Base-by-base conservation (phyloP, 2,329 filamentous ascomycete species). In the Ilyonectria robusta region DNA sequence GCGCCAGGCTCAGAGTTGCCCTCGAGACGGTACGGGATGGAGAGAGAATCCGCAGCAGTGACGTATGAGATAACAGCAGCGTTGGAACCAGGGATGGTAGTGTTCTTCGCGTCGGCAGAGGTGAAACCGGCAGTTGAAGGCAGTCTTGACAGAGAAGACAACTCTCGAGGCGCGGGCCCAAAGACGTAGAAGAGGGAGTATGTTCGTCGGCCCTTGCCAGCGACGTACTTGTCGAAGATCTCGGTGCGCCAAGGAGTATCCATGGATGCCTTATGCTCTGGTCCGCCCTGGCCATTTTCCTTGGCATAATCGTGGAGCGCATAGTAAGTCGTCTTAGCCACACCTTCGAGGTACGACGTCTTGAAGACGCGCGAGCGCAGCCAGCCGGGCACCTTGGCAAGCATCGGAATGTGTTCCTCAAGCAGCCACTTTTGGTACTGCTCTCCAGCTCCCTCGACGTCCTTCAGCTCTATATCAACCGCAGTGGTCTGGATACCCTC, bases 171-270 rank as follows among this genome's bases (percentile, higher is more conserved):
- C 0, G 88, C 93, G 0, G 92, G 87, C 0, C 93, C 93, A 75
- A 97, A 97, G 11, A 92, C 90, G 79, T 96, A 95, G 79, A 93
- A 93, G 69, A 95, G 88, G 37, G 88, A 84, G 80, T 93, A 96
- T 0, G 85, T 84, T 19, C 92, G 86, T 50, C 89, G 85, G 11
- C 81, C 84, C 74, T 88, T 88, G 53, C 83, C 80, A 23, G 84
- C 86, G 11, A 93, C 86, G 15, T 89, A 85, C 37, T 89, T 87
- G 21, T 81, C 79, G 72, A 88, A 87, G 40, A 94, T 84, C 56
- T 89, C 84, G 3, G 84, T 83, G 17, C 85, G 82, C 87, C 91
- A 90, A 1, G 87, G 83, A 1, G 92, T 94, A 11, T 84, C 82
- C 72, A 85, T 88, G 1, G 91, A 86, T 0, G 90, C 89, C 75